Conservation (phyloP, 2,329 filamentous ascomycete genomes). For the Hypoxylon sp. region DNA sequence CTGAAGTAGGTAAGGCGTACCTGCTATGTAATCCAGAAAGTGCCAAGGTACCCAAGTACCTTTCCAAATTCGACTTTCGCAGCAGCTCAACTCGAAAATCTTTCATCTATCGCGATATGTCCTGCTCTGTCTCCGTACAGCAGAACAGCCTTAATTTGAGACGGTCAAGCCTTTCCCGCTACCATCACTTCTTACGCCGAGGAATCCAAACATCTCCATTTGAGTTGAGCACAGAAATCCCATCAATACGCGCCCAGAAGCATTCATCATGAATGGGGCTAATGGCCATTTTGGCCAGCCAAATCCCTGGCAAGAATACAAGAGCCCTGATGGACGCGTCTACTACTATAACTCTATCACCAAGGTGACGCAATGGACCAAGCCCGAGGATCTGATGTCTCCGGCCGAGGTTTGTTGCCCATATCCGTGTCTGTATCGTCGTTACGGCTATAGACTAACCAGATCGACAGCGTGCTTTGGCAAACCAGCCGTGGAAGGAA, state of each 20-base stretch:
- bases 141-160: neutral
- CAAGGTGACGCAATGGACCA: slow-evolving; percentile 92
- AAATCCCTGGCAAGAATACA: slow-evolving; percentile 80
- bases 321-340: slow-evolving; percentile 78
- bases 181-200: neutral
- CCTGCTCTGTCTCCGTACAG: neutral
- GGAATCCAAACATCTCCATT: neutral
- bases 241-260: neutral
- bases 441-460: slow-evolving; percentile 26
- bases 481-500: slow-evolving; percentile 90
- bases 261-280: slow-evolving; percentile 61
- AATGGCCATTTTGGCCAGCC: slow-evolving; percentile 58
- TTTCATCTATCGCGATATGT: neutral
- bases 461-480: slow-evolving; percentile 71
- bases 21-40: neutral
- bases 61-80: slow-evolving; percentile 18
- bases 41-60: slow-evolving; percentile 18
- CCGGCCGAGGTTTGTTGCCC: slow-evolving; percentile 71
- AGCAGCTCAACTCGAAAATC: neutral
- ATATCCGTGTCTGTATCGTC: slow-evolving; percentile 22
- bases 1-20: neutral
- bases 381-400: slow-evolving; percentile 88
- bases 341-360: slow-evolving; percentile 93
- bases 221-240: neutral
- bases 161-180: neutral